Conservation (phyloP, 768 basidiomycete species). For the Epithele typhae region DNA sequence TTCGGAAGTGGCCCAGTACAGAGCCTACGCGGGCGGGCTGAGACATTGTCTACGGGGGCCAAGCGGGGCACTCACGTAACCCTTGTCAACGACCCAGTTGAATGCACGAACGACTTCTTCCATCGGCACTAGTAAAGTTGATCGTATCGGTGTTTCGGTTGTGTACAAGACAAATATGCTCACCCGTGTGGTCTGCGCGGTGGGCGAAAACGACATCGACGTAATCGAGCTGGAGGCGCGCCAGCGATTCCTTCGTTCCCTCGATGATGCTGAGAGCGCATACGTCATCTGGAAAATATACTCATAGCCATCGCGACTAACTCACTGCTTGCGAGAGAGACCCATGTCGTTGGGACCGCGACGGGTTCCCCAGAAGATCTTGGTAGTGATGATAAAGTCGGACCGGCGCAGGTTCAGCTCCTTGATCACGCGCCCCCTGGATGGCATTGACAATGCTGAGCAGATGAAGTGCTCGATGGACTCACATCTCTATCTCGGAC, state of each 20-base stretch:
- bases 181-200: slow-evolving; percentile 55
- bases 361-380: slow-evolving; percentile 68
- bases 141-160: too few species aligned
- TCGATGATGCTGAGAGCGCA: slow-evolving; percentile 55
- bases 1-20: slow-evolving; percentile 74
- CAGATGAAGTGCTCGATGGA: neutral
- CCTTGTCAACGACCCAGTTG: slow-evolving; percentile 72
- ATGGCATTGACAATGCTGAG: neutral
- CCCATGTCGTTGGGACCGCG: slow-evolving; percentile 50
- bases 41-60: slow-evolving; percentile 10
- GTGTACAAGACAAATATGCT: slow-evolving; percentile 1
- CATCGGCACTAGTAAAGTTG: slow-evolving; percentile 44
- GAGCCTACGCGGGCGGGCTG: slow-evolving; percentile 41
- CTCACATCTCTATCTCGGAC: slow-evolving; percentile 70
- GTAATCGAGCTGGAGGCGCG: slow-evolving; percentile 69
- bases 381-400: slow-evolving; percentile 76
- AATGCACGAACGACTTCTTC: slow-evolving; percentile 82
- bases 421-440: slow-evolving; percentile 64
- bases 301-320: slow-evolving; percentile 1
- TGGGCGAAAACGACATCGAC: slow-evolving; percentile 73
- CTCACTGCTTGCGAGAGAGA: slow-evolving; percentile 59
- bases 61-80: slow-evolving; percentile 42
- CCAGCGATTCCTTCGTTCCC: slow-evolving; percentile 61
- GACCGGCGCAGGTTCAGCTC: slow-evolving; percentile 62
- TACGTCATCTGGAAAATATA: neutral